These are phyloP conservation scores for Telfairia occidentalis DNA, from an alignment of 331 rosid genomes.

Conservation along the genomic window DNA sequence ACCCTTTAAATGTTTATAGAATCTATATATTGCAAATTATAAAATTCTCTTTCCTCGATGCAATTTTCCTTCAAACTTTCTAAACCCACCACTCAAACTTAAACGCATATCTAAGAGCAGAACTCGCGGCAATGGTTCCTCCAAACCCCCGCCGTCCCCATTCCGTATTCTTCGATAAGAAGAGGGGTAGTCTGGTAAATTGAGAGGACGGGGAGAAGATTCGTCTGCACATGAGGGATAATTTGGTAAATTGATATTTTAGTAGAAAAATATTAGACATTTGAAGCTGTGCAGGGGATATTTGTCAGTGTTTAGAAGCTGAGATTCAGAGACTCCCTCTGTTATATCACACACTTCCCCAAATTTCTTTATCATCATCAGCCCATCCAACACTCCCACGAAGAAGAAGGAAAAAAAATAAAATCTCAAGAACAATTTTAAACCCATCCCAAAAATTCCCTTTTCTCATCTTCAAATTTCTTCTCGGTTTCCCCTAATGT, in stretches of 20 bases:
- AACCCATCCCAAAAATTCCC: neutral
- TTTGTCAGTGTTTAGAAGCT: conserved; percentile 42
- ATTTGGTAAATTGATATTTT: neutral
- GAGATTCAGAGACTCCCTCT: conserved; percentile 4
- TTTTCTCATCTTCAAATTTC: neutral
- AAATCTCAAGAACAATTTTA: neutral
- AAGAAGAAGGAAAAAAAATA: neutral
- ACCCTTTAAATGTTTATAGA: too few relatives aligned
- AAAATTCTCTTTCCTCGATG: too few relatives aligned
- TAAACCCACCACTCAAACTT: too few relatives aligned
- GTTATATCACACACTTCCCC: conserved; percentile 16
- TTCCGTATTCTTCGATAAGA: too few relatives aligned
- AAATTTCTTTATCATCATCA: conserved; percentile 3
- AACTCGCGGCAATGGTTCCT: too few relatives aligned
- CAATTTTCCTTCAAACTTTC: too few relatives aligned
- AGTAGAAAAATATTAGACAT: conserved; percentile 4
- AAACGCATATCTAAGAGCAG: too few relatives aligned
- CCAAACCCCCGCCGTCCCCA: too few relatives aligned
- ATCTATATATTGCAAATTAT: too few relatives aligned
- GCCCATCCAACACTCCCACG: neutral
- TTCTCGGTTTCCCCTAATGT: neutral
- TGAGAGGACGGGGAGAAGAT: neutral
- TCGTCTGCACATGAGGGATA: conserved; percentile 15
- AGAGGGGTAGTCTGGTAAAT: conserved; percentile 33
- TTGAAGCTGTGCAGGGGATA: conserved; percentile 29